phyloP scores from a whole-genome alignment of 768 basidiomycete species.

The Collybiopsis luxurians region DNA sequence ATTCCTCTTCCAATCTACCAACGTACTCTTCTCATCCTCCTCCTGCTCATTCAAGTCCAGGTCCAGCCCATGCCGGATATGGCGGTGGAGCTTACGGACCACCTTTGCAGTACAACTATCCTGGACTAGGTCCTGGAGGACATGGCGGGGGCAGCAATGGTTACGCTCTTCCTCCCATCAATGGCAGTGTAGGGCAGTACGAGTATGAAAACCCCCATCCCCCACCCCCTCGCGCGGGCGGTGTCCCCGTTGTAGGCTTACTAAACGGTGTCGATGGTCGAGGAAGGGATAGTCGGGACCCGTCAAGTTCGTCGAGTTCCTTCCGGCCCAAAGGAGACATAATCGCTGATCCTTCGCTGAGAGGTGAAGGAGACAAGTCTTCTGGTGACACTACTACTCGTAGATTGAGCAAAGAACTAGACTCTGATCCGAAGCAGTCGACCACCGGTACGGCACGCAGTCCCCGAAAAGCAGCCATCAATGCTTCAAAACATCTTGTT shows the following conservation, averaged over 20 bases:
- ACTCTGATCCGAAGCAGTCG: background rate
- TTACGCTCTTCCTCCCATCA: background rate
- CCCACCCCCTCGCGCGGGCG: background rate
- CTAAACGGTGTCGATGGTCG: slow-evolving; percentile 6
- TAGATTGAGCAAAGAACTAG: background rate
- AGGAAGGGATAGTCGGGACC: background rate
- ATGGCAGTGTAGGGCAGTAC: background rate
- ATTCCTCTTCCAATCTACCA: background rate
- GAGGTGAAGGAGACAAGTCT: background rate
- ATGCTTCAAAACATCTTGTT: background rate
- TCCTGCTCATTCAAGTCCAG: background rate
- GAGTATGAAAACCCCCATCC: background rate
- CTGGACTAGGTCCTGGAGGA: background rate
- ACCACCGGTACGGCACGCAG: background rate
- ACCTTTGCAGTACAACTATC: background rate
- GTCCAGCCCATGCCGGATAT: no score
- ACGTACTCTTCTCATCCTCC: background rate
- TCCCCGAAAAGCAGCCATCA: background rate
- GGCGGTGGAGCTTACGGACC: background rate
- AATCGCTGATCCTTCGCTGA: background rate
- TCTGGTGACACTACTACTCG: background rate
- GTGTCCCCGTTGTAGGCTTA: background rate
- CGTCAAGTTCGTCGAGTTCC: background rate
- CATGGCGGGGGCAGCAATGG: background rate
- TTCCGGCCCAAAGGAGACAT: background rate